Conservation (phyloP, 1,284 basidiomycete genomes). For the Phylloporus sp. region DNA sequence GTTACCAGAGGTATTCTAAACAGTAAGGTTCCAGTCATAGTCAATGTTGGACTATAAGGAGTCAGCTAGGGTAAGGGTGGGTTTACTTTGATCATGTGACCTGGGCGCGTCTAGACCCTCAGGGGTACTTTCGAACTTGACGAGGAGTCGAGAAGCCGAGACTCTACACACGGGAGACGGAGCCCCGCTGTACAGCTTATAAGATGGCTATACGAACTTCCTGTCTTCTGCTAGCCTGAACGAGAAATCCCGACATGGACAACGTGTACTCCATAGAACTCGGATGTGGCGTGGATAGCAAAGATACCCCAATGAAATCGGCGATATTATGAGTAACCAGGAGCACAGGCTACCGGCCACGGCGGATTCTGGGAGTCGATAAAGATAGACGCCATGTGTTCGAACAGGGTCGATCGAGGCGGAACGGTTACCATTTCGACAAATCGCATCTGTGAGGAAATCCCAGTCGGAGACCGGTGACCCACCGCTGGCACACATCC, state of each 20-base stretch:
- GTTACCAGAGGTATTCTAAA: too few species aligned
- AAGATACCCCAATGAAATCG: neutral
- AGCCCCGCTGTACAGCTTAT: neutral
- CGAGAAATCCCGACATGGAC: neutral
- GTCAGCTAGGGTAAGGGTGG: too few species aligned
- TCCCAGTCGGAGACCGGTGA: too few species aligned
- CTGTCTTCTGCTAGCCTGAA: neutral
- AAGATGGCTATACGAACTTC: neutral
- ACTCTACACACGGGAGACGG: neutral
- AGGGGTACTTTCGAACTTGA: neutral
- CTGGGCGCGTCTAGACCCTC: conserved; percentile 4
- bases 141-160: neutral
- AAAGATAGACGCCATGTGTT: too few species aligned
- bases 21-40: too few species aligned
- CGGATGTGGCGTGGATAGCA: neutral
- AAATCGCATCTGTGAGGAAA: too few species aligned
- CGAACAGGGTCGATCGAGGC: too few species aligned
- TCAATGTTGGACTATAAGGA: too few species aligned
- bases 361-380: too few species aligned
- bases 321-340: neutral
- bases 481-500: too few species aligned
- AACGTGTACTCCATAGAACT: neutral
- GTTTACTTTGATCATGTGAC: conserved; percentile 24
- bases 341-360: too few species aligned
- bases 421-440: too few species aligned